Evolutionary conservation across 75 land plant species (phyloP), one percentile per base, ranked within the genome.

Genomic region (Pinus tabuliformis): DNA sequence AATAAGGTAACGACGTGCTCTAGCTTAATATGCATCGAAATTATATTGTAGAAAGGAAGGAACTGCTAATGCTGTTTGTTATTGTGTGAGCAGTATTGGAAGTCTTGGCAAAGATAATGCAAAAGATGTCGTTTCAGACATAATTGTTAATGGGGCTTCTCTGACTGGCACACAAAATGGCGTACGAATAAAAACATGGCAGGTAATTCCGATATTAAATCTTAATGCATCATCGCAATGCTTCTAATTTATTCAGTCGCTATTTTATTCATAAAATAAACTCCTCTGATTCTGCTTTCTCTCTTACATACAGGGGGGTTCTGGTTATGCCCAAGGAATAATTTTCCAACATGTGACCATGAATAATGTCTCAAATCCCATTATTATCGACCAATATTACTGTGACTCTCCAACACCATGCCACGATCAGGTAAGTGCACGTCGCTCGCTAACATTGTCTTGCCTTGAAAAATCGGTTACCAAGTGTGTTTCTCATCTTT

Each of bases 101-200:
- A 87, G 97, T 81, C 76, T 94, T 30, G 97, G 97, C 61, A 75
- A 76, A 15, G 79, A 22, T 2, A 72, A 78, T 11, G 74, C 89
- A 9, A 74, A 58, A 49, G 97, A 83, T 28, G 14, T 36, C 7
- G 97, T 94, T 18, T 88, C 91, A 21, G 75, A 85, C 52, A 82
- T 94, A 26, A 5, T 72, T 3, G 91, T 94, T 15, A 75, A 85
- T 12, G 63, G 84, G 39, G 92, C 85, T 14, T 79, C 7, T 18
- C 20, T 94, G 5, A 70, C 68, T 9, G 89, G 83, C 18, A 87
- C 97, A 14, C 81, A 83, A 45, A 94, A 92, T 79, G 97, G 97
- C 16, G 83, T 90, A 3, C 81, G 97, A 65, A 94, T 94, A 42
- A 94, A 94, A 77, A 88, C 95, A 12, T 92, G 97, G 97, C 92